Conservation (phyloP, 352 stramenopile genomes). For the Pythium insidiosum region DNA sequence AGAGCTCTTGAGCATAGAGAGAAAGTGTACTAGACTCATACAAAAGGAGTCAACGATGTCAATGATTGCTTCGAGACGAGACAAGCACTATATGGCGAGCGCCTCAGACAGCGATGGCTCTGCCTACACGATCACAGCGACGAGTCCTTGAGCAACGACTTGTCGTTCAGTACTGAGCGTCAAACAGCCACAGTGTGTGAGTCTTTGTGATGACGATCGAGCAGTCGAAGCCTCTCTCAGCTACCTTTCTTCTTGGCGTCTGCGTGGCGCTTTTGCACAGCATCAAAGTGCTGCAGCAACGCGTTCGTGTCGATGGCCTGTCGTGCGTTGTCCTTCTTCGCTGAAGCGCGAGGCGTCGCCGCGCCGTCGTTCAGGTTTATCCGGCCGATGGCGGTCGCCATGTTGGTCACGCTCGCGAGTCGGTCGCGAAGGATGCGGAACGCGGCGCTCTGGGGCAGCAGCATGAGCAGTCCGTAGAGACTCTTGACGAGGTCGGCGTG, state of each 20-base stretch:
- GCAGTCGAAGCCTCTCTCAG: too few species aligned
- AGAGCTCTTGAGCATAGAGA: not conserved
- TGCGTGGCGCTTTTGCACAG: constrained; percentile 62
- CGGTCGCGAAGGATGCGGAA: constrained; percentile 81
- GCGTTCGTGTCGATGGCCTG: constrained; percentile 37
- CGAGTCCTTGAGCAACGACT: constrained; percentile 59
- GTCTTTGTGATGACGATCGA: too few species aligned
- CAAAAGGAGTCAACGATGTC: too few species aligned
- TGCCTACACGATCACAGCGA: too few species aligned
- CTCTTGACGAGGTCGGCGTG: constrained; percentile 96
- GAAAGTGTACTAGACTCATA: too few species aligned
- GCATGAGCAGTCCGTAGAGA: constrained; percentile 96
- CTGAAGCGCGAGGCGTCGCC: not conserved
- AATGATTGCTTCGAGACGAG: too few species aligned
- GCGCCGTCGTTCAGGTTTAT: constrained; percentile 39
- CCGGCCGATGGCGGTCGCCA: constrained; percentile 75
- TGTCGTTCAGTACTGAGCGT: constrained; percentile 41
- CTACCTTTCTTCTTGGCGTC: constrained; percentile 65
- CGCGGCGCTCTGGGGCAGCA: constrained; percentile 91
- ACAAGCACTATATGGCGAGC: too few species aligned
- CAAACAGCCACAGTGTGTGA: too few species aligned
- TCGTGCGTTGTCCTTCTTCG: too few species aligned
- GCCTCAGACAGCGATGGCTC: too few species aligned
- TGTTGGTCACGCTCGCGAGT: constrained; percentile 80
- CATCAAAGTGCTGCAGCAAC: constrained; percentile 68